Evolutionary conservation across 2,329 filamentous ascomycete genomes (phyloP).

Genomic region (Magnaporthiopsis rhizophila): DNA sequence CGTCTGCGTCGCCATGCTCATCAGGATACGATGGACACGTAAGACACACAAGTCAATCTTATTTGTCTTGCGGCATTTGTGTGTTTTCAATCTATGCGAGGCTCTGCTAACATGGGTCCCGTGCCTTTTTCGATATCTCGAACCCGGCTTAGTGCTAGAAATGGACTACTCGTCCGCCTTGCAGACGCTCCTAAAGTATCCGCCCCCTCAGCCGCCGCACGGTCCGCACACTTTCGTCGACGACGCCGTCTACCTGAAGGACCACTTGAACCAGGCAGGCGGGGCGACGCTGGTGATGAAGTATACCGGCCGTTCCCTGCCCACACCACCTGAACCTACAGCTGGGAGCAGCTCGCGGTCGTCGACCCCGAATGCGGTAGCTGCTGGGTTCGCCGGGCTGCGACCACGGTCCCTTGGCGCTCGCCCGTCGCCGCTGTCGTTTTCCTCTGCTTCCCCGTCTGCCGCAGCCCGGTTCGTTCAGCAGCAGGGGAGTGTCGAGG

Average conservation of each 20-base stretch:
- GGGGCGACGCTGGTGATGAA: conserved; percentile 61
- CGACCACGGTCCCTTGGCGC: conserved; percentile 32
- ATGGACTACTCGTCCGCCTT: conserved; percentile 84
- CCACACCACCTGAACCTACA: conserved; percentile 8
- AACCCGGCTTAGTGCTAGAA: conserved; percentile 54
- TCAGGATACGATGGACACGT: conserved; percentile 87
- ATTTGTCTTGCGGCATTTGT: neutral
- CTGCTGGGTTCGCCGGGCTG: conserved; percentile 25
- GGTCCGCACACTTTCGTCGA: conserved; percentile 74
- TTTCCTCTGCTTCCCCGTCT: conserved; percentile 11
- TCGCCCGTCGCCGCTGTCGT: conserved; percentile 13
- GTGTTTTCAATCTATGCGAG: neutral
- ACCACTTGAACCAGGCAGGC: conserved; percentile 54
- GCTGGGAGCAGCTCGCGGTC: conserved; percentile 17
- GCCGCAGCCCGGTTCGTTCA: conserved; percentile 42
- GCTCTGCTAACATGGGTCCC: neutral
- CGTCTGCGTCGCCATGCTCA: conserved; percentile 88
- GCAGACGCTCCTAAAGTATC: conserved; percentile 77
- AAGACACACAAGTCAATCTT: conserved; percentile 25
- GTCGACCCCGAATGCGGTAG: conserved; percentile 9
- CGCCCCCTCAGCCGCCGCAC: conserved; percentile 51
- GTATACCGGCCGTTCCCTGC: conserved; percentile 54
- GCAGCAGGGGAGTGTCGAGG: conserved; percentile 55
- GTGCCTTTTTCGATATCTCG: neutral
- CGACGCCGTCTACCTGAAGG: conserved; percentile 69